Evolutionary conservation across 2,329 filamentous ascomycete genomes (phyloP), one percentile per base, ranked within the genome.

Genomic region (Fusarium stilboides): DNA sequence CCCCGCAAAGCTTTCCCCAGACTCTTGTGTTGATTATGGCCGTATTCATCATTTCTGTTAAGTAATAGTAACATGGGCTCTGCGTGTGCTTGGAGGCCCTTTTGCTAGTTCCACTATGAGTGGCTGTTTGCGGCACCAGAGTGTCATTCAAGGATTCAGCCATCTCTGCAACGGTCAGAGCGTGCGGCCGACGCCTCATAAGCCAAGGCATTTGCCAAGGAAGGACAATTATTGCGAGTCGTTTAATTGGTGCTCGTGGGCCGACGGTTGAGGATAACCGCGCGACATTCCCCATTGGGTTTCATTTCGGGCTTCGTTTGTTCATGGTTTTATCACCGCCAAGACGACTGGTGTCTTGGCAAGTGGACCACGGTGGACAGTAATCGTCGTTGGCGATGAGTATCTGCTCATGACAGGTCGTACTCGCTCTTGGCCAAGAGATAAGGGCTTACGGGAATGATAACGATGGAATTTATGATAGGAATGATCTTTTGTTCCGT

Each of bases 1-100:
- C 66, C 55, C 52, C 66, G 56, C 61, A 66, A 62, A 26, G 7
- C 42, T 20, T 69, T 65, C 57, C 57, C 66, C 66, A 56, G 66
- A 46, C 15, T 46, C 13, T 55, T 26, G 28, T 28, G 59, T 53
- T 22, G 47, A 43, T 46, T 60, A 34, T 43, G n/a, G 10, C 66
- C n/a, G n/a, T 20, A 6, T 31, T 43, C 20, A 20, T 15, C n/a
- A 19, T 61, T 65, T 61, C 28, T 17, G 9, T 65, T 61, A 61
- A 19, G 61, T 66, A 56, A 66, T 59, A 20, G 28, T 17, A 24
- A 59, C 39, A 46, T 31, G 28, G 28, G 28, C 28, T 12, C 28
- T 31, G 17, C 17, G 14, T 19, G 6, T 43, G 36, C 19, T n/a
- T 22, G 8, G 22, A 31, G 56, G 46, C 31, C 39, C 39, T 57